phyloP scores from a whole-genome alignment of 1,284 basidiomycete genomes.

The Xanthoconium separans region DNA sequence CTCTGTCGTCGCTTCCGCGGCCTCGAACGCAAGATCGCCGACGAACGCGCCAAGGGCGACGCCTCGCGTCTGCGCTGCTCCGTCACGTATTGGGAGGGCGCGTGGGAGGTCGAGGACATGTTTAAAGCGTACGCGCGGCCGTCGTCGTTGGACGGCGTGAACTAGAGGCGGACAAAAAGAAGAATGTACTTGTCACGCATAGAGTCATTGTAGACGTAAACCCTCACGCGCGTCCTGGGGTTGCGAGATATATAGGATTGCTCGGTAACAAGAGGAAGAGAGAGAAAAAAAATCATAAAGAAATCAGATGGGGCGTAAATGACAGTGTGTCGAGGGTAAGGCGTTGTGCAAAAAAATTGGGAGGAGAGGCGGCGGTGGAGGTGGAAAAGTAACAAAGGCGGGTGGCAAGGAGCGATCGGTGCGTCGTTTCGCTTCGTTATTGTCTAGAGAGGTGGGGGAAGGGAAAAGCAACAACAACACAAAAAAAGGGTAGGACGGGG shows the following conservation, averaged over 20 bases:
- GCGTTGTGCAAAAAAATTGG: not conserved
- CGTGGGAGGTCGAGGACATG: slow-evolving; percentile 91
- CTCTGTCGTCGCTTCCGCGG: slow-evolving; percentile 78
- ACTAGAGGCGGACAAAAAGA: slow-evolving; percentile 8
- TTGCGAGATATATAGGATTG: not conserved
- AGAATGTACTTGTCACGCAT: not conserved
- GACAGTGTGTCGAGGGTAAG: slow-evolving; percentile 1
- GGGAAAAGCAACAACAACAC: not conserved
- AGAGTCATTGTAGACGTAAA: not conserved
- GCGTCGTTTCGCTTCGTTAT: slow-evolving; percentile 11
- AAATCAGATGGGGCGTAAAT: slow-evolving; percentile 14
- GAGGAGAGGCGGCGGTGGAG: too few relatives aligned
- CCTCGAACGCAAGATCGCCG: slow-evolving; percentile 71
- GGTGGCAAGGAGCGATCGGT: slow-evolving; percentile 1
- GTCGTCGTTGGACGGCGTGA: slow-evolving; percentile 7
- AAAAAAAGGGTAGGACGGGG: not conserved
- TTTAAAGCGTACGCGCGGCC: slow-evolving; percentile 37
- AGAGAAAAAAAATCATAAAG: not conserved
- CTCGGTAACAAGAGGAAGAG: not conserved
- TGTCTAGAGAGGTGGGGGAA: not conserved
- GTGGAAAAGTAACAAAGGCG: not conserved
- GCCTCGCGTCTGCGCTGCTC: slow-evolving; percentile 64
- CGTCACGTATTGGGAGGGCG: slow-evolving; percentile 85
- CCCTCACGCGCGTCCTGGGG: too few relatives aligned
- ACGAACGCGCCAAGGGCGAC: slow-evolving; percentile 51